phyloP scores from a whole-genome alignment of 352 stramenopile genomes.

The Halophytophthora batemanensis region DNA sequence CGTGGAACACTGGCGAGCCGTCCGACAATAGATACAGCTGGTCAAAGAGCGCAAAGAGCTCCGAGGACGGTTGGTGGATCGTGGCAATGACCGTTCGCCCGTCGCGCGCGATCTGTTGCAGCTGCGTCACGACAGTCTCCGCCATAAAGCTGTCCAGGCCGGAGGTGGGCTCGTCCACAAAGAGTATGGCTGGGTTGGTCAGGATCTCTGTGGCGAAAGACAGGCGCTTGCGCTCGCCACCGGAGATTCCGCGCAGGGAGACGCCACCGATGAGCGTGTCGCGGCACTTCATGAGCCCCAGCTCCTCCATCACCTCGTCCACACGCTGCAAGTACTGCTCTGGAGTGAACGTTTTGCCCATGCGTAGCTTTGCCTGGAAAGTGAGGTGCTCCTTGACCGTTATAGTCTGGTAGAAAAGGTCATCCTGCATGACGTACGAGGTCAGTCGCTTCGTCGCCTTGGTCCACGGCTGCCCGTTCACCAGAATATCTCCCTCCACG shows the following conservation, averaged over 20 bases:
- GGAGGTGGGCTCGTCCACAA: constrained; percentile 72
- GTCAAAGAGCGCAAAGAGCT: constrained; percentile 38
- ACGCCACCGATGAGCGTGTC: constrained; percentile 45
- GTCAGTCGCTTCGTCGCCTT: constrained; percentile 31
- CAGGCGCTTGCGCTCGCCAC: constrained; percentile 72
- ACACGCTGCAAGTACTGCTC: constrained; percentile 28
- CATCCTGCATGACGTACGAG: constrained; percentile 89
- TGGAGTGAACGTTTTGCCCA: constrained; percentile 34
- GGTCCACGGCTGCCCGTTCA: constrained; percentile 47
- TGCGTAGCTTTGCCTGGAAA: constrained; percentile 75
- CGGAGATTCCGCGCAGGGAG: constrained; percentile 46
- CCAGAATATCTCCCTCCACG: constrained; percentile 46
- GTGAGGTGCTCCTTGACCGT: constrained; percentile 74
- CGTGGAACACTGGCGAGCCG: constrained; percentile 27
- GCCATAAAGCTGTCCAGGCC: constrained; percentile 49
- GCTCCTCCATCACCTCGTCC: constrained; percentile 39
- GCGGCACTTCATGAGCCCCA: constrained; percentile 37
- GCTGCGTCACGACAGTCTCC: constrained; percentile 35
- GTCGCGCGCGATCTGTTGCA: constrained; percentile 61
- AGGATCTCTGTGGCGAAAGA: constrained; percentile 77
- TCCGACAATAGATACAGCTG: constrained; percentile 33
- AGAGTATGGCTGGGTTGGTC: constrained; percentile 59
- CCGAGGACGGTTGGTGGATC: constrained; percentile 77
- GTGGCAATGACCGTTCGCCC: constrained; percentile 84
- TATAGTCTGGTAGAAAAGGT: constrained; percentile 86